Evolutionary conservation across 441 rosid species (phyloP), one percentile per base, ranked within the genome.

Genomic region (Breynia disticha): DNA sequence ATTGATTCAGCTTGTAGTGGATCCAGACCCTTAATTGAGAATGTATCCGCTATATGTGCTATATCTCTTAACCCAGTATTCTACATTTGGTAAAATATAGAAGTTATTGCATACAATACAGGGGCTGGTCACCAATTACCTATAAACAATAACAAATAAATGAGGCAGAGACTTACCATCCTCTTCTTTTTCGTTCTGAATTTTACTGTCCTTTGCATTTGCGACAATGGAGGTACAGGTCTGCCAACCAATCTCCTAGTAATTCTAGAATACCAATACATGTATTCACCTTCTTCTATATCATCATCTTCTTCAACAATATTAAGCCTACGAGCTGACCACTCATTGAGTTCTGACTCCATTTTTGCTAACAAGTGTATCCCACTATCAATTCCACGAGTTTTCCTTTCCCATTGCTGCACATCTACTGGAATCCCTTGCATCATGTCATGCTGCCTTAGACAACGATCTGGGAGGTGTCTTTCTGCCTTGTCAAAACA

Each of bases 1-100:
- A 75, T 72, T 28, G 74, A 72, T 39, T 75, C 74, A 4, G 64
- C 48, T 57, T 78, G 75, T 32, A 62, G 72, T 42, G 72, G 62
- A 68, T 72, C 68, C 62, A 75, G 54, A 48, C 80, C 78, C 35
- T 65, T 50, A 9, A 42, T 57, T 3, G 63, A 24, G 67, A 78
- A 74, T 50, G 72, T 50, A 59, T 78, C 78, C 9, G 79, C 76
- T 60, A 75, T 63, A 16, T 56, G 67, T 17, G 80, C 80, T 49
- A 78, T 72, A 53, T 78, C 79, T 61, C 76, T 72, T 50, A 78
- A 63, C 21, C 77, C 76, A 63, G 78, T 62, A 59, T 66, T 70
- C 75, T 78, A 71, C 44, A 60, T 48, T 57, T 46, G 45, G 47
- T 44, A 12, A 10, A n/a, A 47, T 16, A 17, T 47, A 47, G 5